phyloP scores from a whole-genome alignment of 352 stramenopile genomes.

The Globisporangium carolinianum region DNA sequence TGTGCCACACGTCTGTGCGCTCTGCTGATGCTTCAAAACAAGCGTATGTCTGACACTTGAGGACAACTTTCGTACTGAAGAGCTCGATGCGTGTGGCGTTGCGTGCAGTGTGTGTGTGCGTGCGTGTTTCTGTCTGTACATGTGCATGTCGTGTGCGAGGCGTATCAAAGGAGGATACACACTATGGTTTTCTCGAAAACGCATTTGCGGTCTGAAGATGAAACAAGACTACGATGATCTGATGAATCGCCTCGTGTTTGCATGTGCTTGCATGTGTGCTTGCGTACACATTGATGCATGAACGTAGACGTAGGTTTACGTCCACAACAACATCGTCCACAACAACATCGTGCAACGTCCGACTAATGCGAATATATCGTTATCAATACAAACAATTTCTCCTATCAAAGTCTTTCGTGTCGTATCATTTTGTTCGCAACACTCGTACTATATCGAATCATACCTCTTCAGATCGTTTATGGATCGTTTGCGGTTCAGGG shows the following conservation, averaged over 20 bases:
- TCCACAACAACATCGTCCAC: too few relatives aligned
- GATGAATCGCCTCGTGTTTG: constrained; percentile 27
- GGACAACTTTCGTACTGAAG: constrained; percentile 53
- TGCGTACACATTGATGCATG: too few relatives aligned
- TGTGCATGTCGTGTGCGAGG: not conserved
- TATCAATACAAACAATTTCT: too few relatives aligned
- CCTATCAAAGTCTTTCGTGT: too few relatives aligned
- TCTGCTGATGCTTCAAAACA: constrained; percentile 76
- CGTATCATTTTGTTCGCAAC: too few relatives aligned
- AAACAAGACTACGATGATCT: constrained; percentile 87
- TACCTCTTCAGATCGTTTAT: too few relatives aligned
- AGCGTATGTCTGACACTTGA: constrained; percentile 87
- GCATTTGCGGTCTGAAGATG: constrained; percentile 60
- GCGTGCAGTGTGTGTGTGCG: not conserved
- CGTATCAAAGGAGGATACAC: constrained; percentile 67
- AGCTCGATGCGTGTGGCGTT: constrained; percentile 11
- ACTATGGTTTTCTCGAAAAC: constrained; percentile 38
- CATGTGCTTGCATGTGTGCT: not conserved
- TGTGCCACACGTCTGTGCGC: not conserved
- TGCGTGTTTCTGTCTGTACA: not conserved
- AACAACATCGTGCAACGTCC: too few relatives aligned
- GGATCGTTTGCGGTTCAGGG: too few relatives aligned
- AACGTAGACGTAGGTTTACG: too few relatives aligned
- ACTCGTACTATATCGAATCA: too few relatives aligned
- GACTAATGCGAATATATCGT: too few relatives aligned